phyloP scores from a whole-genome alignment of 176 grass and related monocot species.

The Oryza rufipogon region DNA sequence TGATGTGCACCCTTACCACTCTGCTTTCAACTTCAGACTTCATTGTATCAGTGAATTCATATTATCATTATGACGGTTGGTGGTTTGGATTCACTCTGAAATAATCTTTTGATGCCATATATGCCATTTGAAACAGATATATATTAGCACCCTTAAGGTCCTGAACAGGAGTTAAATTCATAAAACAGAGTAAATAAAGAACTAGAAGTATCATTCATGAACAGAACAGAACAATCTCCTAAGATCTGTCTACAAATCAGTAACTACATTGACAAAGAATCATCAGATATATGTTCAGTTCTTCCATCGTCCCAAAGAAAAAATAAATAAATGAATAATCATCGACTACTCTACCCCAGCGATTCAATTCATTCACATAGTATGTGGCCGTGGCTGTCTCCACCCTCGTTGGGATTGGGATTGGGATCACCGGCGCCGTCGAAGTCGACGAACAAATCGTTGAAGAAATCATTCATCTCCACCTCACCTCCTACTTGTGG shows the following conservation, averaged over 20 bases:
- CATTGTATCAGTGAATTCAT: background rate
- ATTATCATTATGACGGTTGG: background rate
- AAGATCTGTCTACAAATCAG: too few species aligned
- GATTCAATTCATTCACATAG: too few species aligned
- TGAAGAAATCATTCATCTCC: background rate
- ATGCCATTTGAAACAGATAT: background rate
- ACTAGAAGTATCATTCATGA: background rate
- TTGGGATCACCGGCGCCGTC: background rate
- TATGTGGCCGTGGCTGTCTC: too few species aligned
- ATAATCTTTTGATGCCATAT: background rate
- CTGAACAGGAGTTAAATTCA: too few species aligned
- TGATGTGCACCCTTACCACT: background rate
- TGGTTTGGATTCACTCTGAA: background rate
- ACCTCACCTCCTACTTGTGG: background rate
- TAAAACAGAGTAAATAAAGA: too few species aligned
- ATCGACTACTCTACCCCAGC: too few species aligned
- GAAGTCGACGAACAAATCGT: background rate
- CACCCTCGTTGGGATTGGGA: too few species aligned
- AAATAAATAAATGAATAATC: background rate
- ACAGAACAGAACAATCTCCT: background rate
- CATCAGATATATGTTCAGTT: background rate
- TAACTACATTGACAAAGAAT: background rate
- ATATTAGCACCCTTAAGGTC: too few species aligned
- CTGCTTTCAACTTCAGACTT: background rate
- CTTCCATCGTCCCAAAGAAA: too few species aligned